Evolutionary conservation across 306 rosid genomes (phyloP), one percentile per base, ranked within the genome.

Genomic region (Argentina anserina): DNA sequence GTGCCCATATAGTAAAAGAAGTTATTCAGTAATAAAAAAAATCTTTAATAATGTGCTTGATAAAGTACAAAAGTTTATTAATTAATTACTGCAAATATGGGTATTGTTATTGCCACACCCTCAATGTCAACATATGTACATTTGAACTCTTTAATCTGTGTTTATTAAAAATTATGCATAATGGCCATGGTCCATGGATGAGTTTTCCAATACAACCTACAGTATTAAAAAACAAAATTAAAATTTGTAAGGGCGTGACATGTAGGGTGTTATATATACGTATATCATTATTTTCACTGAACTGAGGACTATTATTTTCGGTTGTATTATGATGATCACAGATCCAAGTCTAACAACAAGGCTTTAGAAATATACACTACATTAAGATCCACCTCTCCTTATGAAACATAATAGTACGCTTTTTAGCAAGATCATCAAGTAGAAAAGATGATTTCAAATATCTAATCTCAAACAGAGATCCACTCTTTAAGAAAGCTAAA

Each of bases 391-490:
- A 26, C 59, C 53, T 7, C 41, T 31, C 7, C 18, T 26, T 68
- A 18, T 33, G 37, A 68, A 14, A 11, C 23, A 68, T 12, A 8
- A 29, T 12, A n/a, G 26, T 26, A 41, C 13, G 10, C 26, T 9
- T 5, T 33, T 31, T 68, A 2, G 26, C 23, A 15, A 43, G 41
- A 15, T 68, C 31, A 46, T 26, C 20, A 37, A 29, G 29, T 15
- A n/a, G 23, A 67, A 67, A 26, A 23, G 43, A 47, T 10, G 43
- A 50, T 29, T 41, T 43, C 26, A 28, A 67, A 15, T 42, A 25
- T 43, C 25, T 67, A 67, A 46, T 18, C 72, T 20, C 72, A 18
- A 46, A 68, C 31, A 29, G 17, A 68, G 72, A 46, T 68, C 25
- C 29, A 29, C 33, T 4, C 9, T 43, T 17, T 17, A 45, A 43